Conservation (phyloP, 805 yeast species). For the Nakazawaea holstii region DNA sequence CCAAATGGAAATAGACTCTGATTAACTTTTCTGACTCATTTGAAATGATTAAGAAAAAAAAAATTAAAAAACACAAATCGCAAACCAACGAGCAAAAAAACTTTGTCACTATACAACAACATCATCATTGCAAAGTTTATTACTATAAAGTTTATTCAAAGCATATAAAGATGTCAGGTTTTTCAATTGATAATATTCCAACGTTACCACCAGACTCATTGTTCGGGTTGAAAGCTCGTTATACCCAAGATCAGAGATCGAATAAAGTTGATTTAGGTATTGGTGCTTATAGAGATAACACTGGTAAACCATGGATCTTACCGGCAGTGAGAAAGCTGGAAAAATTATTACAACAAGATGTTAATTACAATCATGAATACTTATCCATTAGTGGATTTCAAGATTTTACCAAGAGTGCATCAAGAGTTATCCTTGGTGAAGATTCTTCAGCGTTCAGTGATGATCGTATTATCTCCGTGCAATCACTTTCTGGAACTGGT, state of each 20-base stretch:
- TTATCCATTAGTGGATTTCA: slow-evolving; percentile 76
- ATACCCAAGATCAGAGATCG: slow-evolving; percentile 47
- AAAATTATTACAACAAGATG: slow-evolving; percentile 48
- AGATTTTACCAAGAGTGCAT: slow-evolving; percentile 63
- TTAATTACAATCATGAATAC: slow-evolving; percentile 79
- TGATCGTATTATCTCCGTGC: slow-evolving; percentile 54
- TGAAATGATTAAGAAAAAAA: too few relatives aligned
- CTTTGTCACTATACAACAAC: too few relatives aligned
- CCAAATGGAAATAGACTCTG: too few relatives aligned
- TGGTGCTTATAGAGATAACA: slow-evolving; percentile 71
- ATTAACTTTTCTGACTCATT: too few relatives aligned
- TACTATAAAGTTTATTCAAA: too few relatives aligned
- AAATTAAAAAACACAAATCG: too few relatives aligned
- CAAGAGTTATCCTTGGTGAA: slow-evolving; percentile 65
- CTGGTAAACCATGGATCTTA: slow-evolving; percentile 66
- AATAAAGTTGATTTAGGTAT: slow-evolving; percentile 82
- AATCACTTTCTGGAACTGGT: slow-evolving; percentile 83
- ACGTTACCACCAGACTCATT: slow-evolving; percentile 83
- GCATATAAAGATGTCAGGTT: slow-evolving; percentile 6
- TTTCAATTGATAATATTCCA: slow-evolving; percentile 31
- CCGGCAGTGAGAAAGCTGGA: slow-evolving; percentile 72
- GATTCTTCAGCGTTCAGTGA: slow-evolving; percentile 48
- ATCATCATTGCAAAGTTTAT: too few relatives aligned
- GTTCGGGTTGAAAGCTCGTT: slow-evolving; percentile 74
- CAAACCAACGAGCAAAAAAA: too few relatives aligned